These are phyloP conservation scores for Exsudoporus frostii DNA, from an alignment of 768 basidiomycete genomes.

Conservation along the genomic window DNA sequence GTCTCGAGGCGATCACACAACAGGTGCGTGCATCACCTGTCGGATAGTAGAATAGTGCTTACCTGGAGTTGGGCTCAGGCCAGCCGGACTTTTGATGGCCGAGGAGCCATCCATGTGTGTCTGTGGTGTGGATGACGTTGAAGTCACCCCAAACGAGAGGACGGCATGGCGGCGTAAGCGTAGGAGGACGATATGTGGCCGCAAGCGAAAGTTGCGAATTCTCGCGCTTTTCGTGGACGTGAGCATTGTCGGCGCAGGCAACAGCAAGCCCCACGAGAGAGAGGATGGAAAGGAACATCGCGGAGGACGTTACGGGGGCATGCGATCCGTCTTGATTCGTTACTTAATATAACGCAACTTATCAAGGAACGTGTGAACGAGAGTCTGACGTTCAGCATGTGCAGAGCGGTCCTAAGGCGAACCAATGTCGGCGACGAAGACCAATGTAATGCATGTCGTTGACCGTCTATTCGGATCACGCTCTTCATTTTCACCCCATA, in stretches of 20 bases:
- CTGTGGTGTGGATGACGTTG: constrained; percentile 85
- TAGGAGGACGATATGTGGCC: too few relatives aligned
- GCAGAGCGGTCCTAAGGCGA: neutral
- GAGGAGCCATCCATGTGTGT: constrained; percentile 78
- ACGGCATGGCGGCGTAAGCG: constrained; percentile 56
- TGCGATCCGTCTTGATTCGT: neutral
- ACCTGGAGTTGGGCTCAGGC: constrained; percentile 77
- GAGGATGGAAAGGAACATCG: constrained; percentile 18
- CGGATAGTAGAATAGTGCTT: constrained; percentile 8
- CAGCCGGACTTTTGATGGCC: constrained; percentile 77
- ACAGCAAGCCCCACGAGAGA: constrained; percentile 15
- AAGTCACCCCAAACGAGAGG: constrained; percentile 85
- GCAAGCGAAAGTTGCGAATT: constrained; percentile 34
- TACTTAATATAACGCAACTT: constrained; percentile 1
- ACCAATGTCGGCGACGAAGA: neutral
- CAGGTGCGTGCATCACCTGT: neutral
- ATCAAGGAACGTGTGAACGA: neutral
- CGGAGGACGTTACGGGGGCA: neutral
- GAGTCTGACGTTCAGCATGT: neutral
- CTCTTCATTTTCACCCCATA: neutral
- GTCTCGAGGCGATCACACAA: neutral
- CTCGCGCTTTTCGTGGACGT: constrained; percentile 35
- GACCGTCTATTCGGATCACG: neutral
- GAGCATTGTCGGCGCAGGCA: constrained; percentile 27
- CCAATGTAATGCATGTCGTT: too few relatives aligned